Conservation (phyloP, 2,329 filamentous ascomycete species). For the Cladophialophora immunda region DNA sequence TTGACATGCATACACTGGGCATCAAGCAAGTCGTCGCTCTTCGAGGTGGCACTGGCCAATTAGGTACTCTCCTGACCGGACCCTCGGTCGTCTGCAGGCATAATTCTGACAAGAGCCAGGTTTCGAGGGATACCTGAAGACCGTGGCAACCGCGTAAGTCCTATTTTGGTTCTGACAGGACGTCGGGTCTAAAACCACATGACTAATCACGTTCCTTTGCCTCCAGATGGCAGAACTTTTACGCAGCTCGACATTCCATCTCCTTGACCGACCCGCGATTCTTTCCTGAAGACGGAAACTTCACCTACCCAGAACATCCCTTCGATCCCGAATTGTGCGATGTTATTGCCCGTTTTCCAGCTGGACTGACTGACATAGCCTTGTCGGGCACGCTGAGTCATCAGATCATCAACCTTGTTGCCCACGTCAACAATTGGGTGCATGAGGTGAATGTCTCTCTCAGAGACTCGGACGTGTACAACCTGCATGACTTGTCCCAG, state of each 20-base stretch:
- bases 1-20: slow-evolving; percentile 32
- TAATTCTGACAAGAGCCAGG: slow-evolving; percentile 17
- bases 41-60: slow-evolving; percentile 20
- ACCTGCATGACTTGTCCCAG: slow-evolving; percentile 19
- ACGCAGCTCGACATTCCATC: slow-evolving; percentile 25
- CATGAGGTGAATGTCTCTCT: slow-evolving; percentile 24
- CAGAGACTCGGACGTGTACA: slow-evolving; percentile 21
- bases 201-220: slow-evolving; percentile 21
- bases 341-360: slow-evolving; percentile 19
- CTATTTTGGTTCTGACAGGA: slow-evolving; percentile 8
- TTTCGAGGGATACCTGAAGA: slow-evolving; percentile 30
- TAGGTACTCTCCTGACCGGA: slow-evolving; percentile 15
- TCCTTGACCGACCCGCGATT: slow-evolving; percentile 8
- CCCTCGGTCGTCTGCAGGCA: neutral
- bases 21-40: slow-evolving; percentile 29
- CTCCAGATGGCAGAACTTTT: slow-evolving; percentile 31
- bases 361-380: slow-evolving; percentile 25
- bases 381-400: slow-evolving; percentile 30
- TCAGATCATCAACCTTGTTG: slow-evolving; percentile 28
- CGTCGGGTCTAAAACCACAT: slow-evolving; percentile 14
- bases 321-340: slow-evolving; percentile 30
- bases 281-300: slow-evolving; percentile 24
- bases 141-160: slow-evolving; percentile 28
- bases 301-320: slow-evolving; percentile 30
- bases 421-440: slow-evolving; percentile 24